These are phyloP conservation scores for Aspergillus panamensis DNA, from an alignment of 495 filamentous ascomycete species.

Conservation along the genomic window DNA sequence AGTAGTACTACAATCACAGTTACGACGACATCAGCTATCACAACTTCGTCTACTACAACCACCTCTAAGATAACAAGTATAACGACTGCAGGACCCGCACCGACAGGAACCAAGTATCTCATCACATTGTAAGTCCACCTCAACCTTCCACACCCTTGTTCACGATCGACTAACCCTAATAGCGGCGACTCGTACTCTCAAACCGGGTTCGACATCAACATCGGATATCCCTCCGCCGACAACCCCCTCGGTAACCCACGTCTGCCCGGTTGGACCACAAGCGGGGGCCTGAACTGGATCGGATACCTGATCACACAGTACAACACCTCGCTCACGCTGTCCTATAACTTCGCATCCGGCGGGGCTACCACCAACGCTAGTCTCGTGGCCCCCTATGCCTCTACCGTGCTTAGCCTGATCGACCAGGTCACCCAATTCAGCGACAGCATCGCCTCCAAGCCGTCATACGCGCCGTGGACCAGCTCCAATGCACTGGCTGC, in stretches of 20 bases:
- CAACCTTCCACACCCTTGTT: background rate
- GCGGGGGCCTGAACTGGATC: background rate
- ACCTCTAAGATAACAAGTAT: background rate
- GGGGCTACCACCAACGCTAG: background rate
- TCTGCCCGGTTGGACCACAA: background rate
- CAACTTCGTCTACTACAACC: background rate
- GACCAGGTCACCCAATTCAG: background rate
- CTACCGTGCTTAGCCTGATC: background rate
- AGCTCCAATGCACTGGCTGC: background rate
- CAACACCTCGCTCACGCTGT: background rate
- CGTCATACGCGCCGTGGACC: background rate
- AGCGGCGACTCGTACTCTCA: background rate
- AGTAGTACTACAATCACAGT: background rate
- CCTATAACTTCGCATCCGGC: constrained; percentile 1
- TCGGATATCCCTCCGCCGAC: background rate
- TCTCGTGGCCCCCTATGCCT: background rate
- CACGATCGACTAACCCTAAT: background rate
- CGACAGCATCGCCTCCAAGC: background rate
- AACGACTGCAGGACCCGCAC: background rate
- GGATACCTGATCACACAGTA: background rate
- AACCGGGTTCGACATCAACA: constrained; percentile 1
- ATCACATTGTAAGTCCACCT: background rate
- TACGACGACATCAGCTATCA: background rate
- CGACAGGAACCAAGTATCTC: background rate
- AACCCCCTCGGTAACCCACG: background rate